Base-by-base conservation (phyloP, 2,329 filamentous ascomycete species). In the Pseudonectria buxi region DNA sequence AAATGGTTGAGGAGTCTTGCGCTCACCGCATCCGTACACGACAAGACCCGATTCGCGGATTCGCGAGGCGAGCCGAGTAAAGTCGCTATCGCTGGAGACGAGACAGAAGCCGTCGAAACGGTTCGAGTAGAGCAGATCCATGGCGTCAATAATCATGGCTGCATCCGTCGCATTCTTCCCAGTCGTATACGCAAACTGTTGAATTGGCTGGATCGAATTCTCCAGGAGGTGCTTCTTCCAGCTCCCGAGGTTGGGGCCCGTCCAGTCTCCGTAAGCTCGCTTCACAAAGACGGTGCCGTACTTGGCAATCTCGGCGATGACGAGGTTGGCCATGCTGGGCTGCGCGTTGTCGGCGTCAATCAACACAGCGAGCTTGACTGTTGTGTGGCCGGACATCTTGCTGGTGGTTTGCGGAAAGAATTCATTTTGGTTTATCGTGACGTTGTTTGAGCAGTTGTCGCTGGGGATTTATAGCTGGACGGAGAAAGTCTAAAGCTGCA, bases 71-170 rank as follows among this genome's bases (percentile, higher is more conserved):
- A 62, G 47, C 0, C 57, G 47, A 4, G 58, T 61, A 13, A 61
- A 62, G 39, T 62, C 59, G 36, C 57, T 61, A 33, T 61, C 56
- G 35, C 56, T 61, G 0, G 57, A 59, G 2, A 61, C 49, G 25
- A 59, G 42, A 5, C 57, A 59, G 33, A 61, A 61, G 12, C 54
- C 56, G 25, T 55, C 50, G 24, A 59, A 58, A 4, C 47, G 48
- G 26, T 49, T 45, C 0, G 56, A 44, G 30, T 62, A 59, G 2
- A 62, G 36, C 10, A 62, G 45, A 36, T 62, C 58, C 59, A 62
- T 62, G 22, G 59, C 58, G 28, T 62, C 59, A 25, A 62, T 62
- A 3, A 61, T 49, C 57, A 61, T 59, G 30, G 58, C 58, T 0
- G 51, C 43, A 28, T 61, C 58, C 2, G 57, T 61, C 2, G 58